phyloP scores from a whole-genome alignment of 176 grass and related monocot genomes.

The Oropetium thomaeum region DNA sequence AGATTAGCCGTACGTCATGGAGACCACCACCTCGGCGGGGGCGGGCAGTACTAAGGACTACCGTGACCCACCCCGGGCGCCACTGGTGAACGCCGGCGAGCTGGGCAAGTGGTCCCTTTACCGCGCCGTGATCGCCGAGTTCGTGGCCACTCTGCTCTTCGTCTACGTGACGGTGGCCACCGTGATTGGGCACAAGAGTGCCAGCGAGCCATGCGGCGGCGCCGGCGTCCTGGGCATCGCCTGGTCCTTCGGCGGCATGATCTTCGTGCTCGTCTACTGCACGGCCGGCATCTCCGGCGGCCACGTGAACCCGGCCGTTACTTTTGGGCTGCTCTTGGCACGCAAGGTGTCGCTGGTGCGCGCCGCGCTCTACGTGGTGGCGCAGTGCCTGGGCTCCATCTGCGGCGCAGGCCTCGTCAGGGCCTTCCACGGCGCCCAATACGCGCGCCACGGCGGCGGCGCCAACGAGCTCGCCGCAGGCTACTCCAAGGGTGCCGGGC shows the following conservation, averaged over 20 bases:
- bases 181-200: slow-evolving; percentile 27
- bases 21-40: neutral
- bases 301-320: slow-evolving; percentile 43
- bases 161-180: slow-evolving; percentile 31
- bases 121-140: slow-evolving; percentile 40
- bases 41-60: neutral
- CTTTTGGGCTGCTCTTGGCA: slow-evolving; percentile 38
- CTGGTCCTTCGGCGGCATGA: slow-evolving; percentile 91
- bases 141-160: slow-evolving; percentile 33
- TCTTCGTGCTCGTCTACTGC: slow-evolving; percentile 95
- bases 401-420: slow-evolving; percentile 31
- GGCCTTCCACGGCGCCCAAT: slow-evolving; percentile 12
- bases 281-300: slow-evolving; percentile 83
- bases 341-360: slow-evolving; percentile 39
- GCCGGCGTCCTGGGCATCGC: slow-evolving; percentile 75
- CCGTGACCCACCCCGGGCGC: slow-evolving; percentile 27
- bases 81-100: slow-evolving; percentile 14
- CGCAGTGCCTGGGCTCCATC: slow-evolving; percentile 38
- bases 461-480: slow-evolving; percentile 57
- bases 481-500: slow-evolving; percentile 51
- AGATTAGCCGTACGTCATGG: too few species aligned
- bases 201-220: slow-evolving; percentile 47
- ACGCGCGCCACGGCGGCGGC: slow-evolving; percentile 53
- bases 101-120: slow-evolving; percentile 38
- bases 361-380: slow-evolving; percentile 34